Evolutionary conservation across 2,329 filamentous ascomycete genomes (phyloP), one percentile per base, ranked within the genome.

Genomic region (Ceratocystis eucalypticola): DNA sequence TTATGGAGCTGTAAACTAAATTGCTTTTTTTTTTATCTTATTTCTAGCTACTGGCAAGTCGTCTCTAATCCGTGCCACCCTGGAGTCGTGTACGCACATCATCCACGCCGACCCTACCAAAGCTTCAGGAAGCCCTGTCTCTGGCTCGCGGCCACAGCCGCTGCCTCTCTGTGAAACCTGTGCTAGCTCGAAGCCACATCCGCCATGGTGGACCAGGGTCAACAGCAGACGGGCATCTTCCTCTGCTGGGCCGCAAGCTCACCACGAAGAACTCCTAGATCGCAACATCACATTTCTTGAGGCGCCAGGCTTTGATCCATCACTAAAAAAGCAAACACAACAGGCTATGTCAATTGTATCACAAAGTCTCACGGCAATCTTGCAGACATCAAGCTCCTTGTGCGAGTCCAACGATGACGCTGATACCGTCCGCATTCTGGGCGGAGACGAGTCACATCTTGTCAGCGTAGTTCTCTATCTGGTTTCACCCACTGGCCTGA

Each of bases 261-360:
- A 84, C 64, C 85, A 86, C 6, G 91, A 94, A 69, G 82, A 85
- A 25, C 83, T 96, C 48, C 78, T 97, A 59, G 93, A 97, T 73
- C 84, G 93, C 37, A 99, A 99, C 72, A 77, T 99, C 4, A 96
- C 91, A 74, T 96, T 99, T 73, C 86, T 96, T 67, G 93, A 97
- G 76, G 93, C 89, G 1, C 84, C 88, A 10, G 86, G 65, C 17
- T 64, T 65, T 12, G 62, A 66, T 10, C 28, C 28, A 7, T 64
- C 59, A 79, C 12, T 53, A 15, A 48, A 33, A 28, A 63, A 53
- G 59, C 79, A 77, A 30, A n/a, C 53, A 7, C 53, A n/a, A 15
- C 17, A 59, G 20, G 53, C 17, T 25, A 59, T 59, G 17, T 59
- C 53, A 59, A 12, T 17, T 37, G 53, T 59, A 33, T 59, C 28